Evolutionary conservation across 1,284 basidiomycete genomes (phyloP).

Genomic region (Moniliella sp.): DNA sequence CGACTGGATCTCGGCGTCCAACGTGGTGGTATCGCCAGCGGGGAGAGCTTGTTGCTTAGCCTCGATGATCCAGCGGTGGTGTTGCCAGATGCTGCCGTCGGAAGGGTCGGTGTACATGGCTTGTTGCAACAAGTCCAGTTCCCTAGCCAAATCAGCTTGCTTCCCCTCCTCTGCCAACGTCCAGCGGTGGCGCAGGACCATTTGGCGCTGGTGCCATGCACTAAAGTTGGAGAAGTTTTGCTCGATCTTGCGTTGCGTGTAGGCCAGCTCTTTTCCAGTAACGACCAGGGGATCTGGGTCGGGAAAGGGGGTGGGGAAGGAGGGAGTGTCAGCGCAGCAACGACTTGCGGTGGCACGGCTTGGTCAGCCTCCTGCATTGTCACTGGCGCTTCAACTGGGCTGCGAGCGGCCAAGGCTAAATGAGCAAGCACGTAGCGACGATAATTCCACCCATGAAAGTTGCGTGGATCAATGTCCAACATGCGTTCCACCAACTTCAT

Average conservation of each 20-base stretch:
- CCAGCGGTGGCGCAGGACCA: not conserved
- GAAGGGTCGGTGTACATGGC: conserved; percentile 89
- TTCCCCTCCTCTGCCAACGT: not conserved
- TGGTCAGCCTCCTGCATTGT: too few species aligned
- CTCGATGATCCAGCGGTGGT: conserved; percentile 83
- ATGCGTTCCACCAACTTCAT: conserved; percentile 24
- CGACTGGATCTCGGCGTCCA: conserved; percentile 55
- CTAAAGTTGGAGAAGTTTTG: conserved; percentile 90
- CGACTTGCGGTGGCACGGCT: not conserved
- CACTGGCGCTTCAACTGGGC: too few species aligned
- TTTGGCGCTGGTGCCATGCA: conserved; percentile 74
- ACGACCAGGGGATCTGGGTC: not conserved
- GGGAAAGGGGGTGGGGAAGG: not conserved
- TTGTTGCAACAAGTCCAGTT: conserved; percentile 73
- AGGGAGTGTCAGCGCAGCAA: not conserved
- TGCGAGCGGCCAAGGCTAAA: conserved; percentile 7
- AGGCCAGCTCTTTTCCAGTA: conserved; percentile 10
- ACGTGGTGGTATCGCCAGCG: too few species aligned
- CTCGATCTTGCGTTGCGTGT: conserved; percentile 68
- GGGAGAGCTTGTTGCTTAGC: not conserved
- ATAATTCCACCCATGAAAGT: conserved; percentile 31
- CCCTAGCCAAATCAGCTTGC: conserved; percentile 26
- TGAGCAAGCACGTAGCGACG: conserved; percentile 16
- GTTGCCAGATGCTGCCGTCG: conserved; percentile 92
- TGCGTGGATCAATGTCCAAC: conserved; percentile 26